Percentiles rank a stretch among this genome's conserved stretches.
These are phyloP conservation scores for Jacaranda copaia DNA, from an alignment of 257 asterid species.

Conservation along the genomic window DNA sequence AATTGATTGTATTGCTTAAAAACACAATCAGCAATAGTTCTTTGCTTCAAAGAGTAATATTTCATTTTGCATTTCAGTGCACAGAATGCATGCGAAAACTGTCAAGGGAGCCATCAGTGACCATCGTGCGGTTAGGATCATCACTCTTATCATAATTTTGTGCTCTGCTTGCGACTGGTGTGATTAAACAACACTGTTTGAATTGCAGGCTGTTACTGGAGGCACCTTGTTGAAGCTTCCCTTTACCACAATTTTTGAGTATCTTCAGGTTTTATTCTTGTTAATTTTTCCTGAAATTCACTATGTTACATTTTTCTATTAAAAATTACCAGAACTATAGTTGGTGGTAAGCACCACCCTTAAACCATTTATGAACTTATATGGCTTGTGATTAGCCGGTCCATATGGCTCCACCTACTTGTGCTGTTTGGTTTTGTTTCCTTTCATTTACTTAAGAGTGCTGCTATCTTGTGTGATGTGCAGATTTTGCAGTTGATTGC, in stretches of 20 bases:
- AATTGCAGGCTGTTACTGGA: conserved; percentile 63
- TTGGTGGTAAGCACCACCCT: background rate
- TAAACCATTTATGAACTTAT: too few relatives aligned
- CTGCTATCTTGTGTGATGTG: conserved; percentile 22
- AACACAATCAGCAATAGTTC: conserved; percentile 1
- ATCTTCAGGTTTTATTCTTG: conserved; percentile 74
- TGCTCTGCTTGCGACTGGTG: conserved; percentile 11
- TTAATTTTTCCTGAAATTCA: conserved; percentile 15
- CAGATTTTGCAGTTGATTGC: conserved; percentile 83
- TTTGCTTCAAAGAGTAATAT: conserved; percentile 29
- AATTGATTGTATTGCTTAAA: conserved; percentile 1
- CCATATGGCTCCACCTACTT: too few relatives aligned
- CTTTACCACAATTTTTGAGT: conserved; percentile 90
- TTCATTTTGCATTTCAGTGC: conserved; percentile 56
- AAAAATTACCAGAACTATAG: background rate
- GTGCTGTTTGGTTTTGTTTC: background rate
- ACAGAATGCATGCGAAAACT: conserved; percentile 50
- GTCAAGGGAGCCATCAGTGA: conserved; percentile 64
- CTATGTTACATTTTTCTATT: background rate
- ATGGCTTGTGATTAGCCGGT: too few relatives aligned
- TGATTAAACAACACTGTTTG: conserved; percentile 29
- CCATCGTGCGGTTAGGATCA: conserved; percentile 57
- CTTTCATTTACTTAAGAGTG: conserved; percentile 22
- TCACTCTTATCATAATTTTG: conserved; percentile 18
- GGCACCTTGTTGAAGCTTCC: conserved; percentile 87